These are phyloP conservation scores for Nematocida sp. DNA, from an alignment of 371 early-diverging fungal genomes.

Conservation along the genomic window DNA sequence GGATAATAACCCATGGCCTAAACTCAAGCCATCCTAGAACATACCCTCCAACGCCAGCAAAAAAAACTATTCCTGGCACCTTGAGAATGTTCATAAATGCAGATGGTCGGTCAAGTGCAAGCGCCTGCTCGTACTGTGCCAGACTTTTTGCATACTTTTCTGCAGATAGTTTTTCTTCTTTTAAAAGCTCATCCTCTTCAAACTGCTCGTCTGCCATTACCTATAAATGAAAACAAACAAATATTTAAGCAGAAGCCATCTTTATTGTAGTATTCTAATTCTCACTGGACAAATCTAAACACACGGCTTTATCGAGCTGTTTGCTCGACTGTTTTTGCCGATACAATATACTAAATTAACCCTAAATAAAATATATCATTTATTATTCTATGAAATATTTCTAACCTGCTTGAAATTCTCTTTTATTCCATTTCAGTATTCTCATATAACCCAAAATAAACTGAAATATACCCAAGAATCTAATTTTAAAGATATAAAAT, in stretches of 20 bases:
- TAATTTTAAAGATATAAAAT: slow-evolving; percentile 32
- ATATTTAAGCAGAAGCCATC: background rate
- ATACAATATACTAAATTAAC: too few relatives aligned
- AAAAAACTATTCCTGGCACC: slow-evolving; percentile 67
- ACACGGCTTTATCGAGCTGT: too few relatives aligned
- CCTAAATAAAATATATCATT: too few relatives aligned
- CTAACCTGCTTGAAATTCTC: too few relatives aligned
- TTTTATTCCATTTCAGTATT: too few relatives aligned
- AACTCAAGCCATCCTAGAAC: slow-evolving; percentile 64
- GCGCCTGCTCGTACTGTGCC: slow-evolving; percentile 57
- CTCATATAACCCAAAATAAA: too few relatives aligned
- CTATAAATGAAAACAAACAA: slow-evolving; percentile 19
- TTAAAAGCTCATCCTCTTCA: slow-evolving; percentile 45
- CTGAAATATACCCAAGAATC: background rate
- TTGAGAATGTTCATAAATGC: slow-evolving; percentile 61
- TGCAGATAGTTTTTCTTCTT: slow-evolving; percentile 51
- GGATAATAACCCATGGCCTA: slow-evolving; percentile 60
- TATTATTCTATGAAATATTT: too few relatives aligned
- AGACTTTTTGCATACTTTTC: slow-evolving; percentile 57
- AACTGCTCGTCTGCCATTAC: background rate
- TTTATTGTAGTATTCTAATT: too few relatives aligned
- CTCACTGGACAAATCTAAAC: too few relatives aligned
- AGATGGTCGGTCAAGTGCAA: slow-evolving; percentile 63
- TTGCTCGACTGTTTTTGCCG: too few relatives aligned
- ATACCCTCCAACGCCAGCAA: slow-evolving; percentile 60